phyloP scores from a whole-genome alignment of 768 basidiomycete species.

The Kwoniella pini region DNA sequence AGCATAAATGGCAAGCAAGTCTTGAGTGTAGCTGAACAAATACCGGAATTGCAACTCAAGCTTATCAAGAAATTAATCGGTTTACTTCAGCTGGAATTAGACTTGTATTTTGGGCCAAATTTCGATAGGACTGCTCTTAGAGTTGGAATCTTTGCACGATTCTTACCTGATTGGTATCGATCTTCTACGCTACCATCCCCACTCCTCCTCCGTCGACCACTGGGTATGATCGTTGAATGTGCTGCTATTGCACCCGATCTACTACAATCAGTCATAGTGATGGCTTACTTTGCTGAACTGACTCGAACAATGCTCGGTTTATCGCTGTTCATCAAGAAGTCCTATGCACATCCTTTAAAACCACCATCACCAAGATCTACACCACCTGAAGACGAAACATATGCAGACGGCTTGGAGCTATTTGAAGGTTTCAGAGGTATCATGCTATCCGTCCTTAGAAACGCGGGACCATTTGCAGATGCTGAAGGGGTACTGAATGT shows the following conservation, averaged over 20 bases:
- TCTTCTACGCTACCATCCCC: slow-evolving; percentile 81
- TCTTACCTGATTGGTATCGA: slow-evolving; percentile 90
- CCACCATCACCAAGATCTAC: slow-evolving; percentile 13
- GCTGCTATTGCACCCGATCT: slow-evolving; percentile 88
- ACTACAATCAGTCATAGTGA: slow-evolving; percentile 79
- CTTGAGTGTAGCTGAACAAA: slow-evolving; percentile 65
- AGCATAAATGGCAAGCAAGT: slow-evolving; percentile 54
- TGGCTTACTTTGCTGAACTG: slow-evolving; percentile 87
- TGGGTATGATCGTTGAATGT: slow-evolving; percentile 83
- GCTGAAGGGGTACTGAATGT: slow-evolving; percentile 61
- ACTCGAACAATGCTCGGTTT: slow-evolving; percentile 82
- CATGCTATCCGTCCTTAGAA: slow-evolving; percentile 39
- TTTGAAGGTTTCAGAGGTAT: slow-evolving; percentile 68
- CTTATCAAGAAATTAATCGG: slow-evolving; percentile 76
- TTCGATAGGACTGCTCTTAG: slow-evolving; percentile 46
- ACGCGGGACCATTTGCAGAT: slow-evolving; percentile 39
- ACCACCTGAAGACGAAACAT: slow-evolving; percentile 57
- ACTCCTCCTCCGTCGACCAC: slow-evolving; percentile 82
- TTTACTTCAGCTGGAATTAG: slow-evolving; percentile 59
- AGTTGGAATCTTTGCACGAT: slow-evolving; percentile 71
- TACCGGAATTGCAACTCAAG: slow-evolving; percentile 74
- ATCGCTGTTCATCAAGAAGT: slow-evolving; percentile 38
- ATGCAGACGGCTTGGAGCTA: slow-evolving; percentile 65
- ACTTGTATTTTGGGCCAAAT: slow-evolving; percentile 40
- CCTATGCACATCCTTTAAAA: slow-evolving; percentile 9